phyloP scores from a whole-genome alignment of 306 rosid species.

The Adenanthera pavonina region DNA sequence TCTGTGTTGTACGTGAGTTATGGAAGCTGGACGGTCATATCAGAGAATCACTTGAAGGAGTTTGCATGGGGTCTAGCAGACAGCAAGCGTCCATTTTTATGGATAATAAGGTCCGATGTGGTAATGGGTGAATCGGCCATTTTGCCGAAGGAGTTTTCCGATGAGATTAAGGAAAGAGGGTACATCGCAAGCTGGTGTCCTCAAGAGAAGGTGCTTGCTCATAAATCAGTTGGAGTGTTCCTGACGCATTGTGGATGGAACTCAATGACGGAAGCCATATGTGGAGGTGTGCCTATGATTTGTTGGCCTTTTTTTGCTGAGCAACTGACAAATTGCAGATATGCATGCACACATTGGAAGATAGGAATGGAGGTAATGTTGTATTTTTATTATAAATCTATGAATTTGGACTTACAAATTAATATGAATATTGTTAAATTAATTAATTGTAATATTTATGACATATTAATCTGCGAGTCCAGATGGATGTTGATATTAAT shows the following conservation, averaged over 20 bases:
- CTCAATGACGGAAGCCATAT: slow-evolving; percentile 45
- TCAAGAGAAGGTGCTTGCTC: slow-evolving; percentile 51
- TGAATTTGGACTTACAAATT: too few relatives aligned
- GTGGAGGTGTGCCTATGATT: slow-evolving; percentile 54
- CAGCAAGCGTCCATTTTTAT: slow-evolving; percentile 47
- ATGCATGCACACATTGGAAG: slow-evolving; percentile 47
- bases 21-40: slow-evolving; percentile 50
- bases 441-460: too few relatives aligned
- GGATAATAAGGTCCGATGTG: slow-evolving; percentile 58
- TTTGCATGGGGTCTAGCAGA: slow-evolving; percentile 64
- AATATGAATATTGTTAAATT: too few relatives aligned
- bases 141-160: slow-evolving; percentile 39
- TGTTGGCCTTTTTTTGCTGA: slow-evolving; percentile 71
- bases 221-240: slow-evolving; percentile 52
- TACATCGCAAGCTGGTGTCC: slow-evolving; percentile 53
- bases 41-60: slow-evolving; percentile 44
- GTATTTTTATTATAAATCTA: not conserved
- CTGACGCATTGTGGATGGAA: slow-evolving; percentile 70
- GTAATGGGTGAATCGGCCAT: slow-evolving; percentile 39
- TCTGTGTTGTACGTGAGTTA: slow-evolving; percentile 57
- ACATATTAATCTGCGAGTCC: too few relatives aligned
- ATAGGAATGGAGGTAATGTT: slow-evolving; percentile 48
- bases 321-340: slow-evolving; percentile 56
- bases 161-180: slow-evolving; percentile 51
- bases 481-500: too few relatives aligned